A percentile compares a stretch with the other conserved stretches of the same genome.
Conservation (phyloP, 768 basidiomycete species). For the Rhodotorula paludigena region DNA sequence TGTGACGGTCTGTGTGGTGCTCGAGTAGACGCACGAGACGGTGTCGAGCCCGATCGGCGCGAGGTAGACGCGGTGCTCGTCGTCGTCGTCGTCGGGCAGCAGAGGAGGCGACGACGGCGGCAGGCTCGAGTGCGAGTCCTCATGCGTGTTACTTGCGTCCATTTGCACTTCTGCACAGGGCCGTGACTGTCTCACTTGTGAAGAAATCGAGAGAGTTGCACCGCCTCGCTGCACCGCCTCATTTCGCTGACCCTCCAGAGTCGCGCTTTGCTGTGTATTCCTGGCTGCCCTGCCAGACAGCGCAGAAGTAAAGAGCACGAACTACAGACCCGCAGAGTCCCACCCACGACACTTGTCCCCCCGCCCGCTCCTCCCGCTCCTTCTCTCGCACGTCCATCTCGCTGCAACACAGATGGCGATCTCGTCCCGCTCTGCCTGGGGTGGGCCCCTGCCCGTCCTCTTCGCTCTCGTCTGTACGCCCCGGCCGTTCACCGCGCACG, state of each 20-base stretch:
- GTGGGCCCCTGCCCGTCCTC: neutral
- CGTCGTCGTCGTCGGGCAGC: neutral
- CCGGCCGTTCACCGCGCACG: too few species aligned
- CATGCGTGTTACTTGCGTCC: too few species aligned
- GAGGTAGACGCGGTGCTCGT: neutral
- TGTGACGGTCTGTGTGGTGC: neutral
- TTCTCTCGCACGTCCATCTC: neutral
- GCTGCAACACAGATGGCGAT: neutral
- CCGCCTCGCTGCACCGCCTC: too few species aligned
- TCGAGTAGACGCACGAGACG: neutral
- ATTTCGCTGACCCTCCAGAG: too few species aligned
- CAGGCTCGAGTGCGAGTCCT: too few species aligned
- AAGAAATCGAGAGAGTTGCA: too few species aligned
- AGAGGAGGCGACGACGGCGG: neutral
- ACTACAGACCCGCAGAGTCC: too few species aligned
- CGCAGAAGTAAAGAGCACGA: too few species aligned
- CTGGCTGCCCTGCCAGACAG: too few species aligned
- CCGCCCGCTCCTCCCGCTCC: neutral
- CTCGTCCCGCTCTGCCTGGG: neutral
- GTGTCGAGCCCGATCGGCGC: neutral
- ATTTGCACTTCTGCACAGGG: too few species aligned
- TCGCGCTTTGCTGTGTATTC: too few species aligned
- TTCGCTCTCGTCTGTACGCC: constrained; percentile 7
- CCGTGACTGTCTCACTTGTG: too few species aligned
- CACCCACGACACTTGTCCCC: neutral